Base-by-base conservation (phyloP, 2,329 filamentous ascomycete genomes). In the Calcarisporium arbuscula region DNA sequence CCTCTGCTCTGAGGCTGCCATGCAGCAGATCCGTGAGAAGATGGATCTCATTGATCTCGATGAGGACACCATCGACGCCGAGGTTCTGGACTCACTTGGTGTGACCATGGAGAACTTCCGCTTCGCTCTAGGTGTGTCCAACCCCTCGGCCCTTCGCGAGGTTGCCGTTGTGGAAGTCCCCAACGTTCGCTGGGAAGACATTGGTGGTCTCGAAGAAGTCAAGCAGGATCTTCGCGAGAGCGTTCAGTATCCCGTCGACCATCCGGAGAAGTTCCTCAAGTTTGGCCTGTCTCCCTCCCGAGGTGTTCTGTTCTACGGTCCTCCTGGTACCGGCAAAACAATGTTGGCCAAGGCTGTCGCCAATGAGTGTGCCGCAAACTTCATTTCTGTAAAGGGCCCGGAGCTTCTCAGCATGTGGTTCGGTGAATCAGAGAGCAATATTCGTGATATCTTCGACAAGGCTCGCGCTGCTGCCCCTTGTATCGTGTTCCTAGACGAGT, bases 71-170 rank as follows among this genome's bases (percentile, higher is more conserved):
- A 98, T 98, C 44, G 92, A 98, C 53, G 92, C 92, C 19, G 92
- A 98, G 70, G 92, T 98, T 34, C 78, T 98, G 35, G 92, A 98
- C 67, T 96, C 92, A 29, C 80, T 98, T 30, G 92, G 92, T 61
- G 92, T 98, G 31, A 98, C 92, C 43, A 96, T 96, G 87, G 92
- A 98, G 66, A 98, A 98, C 78, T 98, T 98, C 86, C 85, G 89
- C 53, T 98, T 95, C 55, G 90, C 92, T 41, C 84, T 98, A 32
- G 92, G 92, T 53, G 89, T 95, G 41, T 95, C 89, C 65, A 98
- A 98, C 77, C 92, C 92, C 52, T 96, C 92, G 46, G 92, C 92
- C 48, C 87, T 98, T 37, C 92, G 92, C 64, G 92, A 98, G 68
- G 92, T 98, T 54, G 92, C 92, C 35, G 92, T 98, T 49, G 94